Base-by-base conservation (phyloP, 345 rosid species). In the Hibiscus mutabilis region DNA sequence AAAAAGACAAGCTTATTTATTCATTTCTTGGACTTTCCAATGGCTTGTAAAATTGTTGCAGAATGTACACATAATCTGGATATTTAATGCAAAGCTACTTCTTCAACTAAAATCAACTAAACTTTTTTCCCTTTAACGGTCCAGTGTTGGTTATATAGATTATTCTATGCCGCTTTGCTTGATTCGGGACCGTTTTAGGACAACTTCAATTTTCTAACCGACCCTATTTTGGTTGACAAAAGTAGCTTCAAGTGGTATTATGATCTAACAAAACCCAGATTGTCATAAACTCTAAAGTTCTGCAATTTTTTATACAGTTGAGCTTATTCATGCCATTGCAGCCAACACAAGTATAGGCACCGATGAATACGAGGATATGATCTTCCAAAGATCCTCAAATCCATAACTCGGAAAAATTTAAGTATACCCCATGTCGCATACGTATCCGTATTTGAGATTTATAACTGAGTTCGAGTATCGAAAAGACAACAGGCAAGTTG, bases 31-130 rank as follows among this genome's bases (percentile, higher is more conserved):
- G 66, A 61, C 72, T 55, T 22, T 18, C 14, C 27, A 47, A 35
- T 16, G 13, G 60, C 37, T 57, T 42, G 31, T 35, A 66, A 21
- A 68, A n/a, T 56, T 5, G 0, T 22, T 68, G 22, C 62, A 27
- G 73, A 72, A 52, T 60, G 49, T 27, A 75, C 29, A 11, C 42
- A 15, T 47, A 67, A 35, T 44, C 60, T 35, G 44, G n/a, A 58
- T 46, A 47, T 79, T 70, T 25, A 72, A 56, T 66, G 74, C 61
- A 55, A 66, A 53, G 74, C 66, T 80, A 35, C 57, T 71, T 68
- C 65, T 31, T 67, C 72, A 71, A 33, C 64, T 33, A 76, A 77
- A 31, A 60, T 60, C 69, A 71, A 21, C 68, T 11, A 75, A 70
- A n/a, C 52, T 62, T 63, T 61, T 9, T 53, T 37, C 2, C 52